A percentile compares a stretch with the other conserved stretches of the same genome.
Evolutionary conservation across 2,329 filamentous ascomycete species (phyloP).

Genomic region (Xylariaceae sp.): DNA sequence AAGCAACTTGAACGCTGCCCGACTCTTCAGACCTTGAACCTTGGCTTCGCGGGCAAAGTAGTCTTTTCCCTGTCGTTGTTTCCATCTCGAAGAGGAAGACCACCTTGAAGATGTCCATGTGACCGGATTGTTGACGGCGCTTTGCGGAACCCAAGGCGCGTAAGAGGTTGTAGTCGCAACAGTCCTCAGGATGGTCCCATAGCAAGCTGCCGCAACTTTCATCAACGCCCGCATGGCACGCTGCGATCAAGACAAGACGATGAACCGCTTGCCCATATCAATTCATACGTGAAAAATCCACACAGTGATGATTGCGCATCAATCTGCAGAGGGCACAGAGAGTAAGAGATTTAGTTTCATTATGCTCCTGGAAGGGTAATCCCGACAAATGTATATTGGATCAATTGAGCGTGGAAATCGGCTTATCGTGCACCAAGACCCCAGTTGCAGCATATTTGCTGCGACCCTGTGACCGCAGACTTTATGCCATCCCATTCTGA

Average conservation of each 20-base stretch:
- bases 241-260: slow-evolving; percentile 9
- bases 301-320: no score
- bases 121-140: background rate
- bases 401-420: no score
- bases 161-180: slow-evolving; percentile 11
- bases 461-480: no score
- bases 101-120: slow-evolving; percentile 17
- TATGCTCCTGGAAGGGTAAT: no score
- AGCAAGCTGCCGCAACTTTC: slow-evolving; percentile 23
- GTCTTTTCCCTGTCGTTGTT: slow-evolving; percentile 73
- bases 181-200: slow-evolving; percentile 25
- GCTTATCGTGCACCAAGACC: no score
- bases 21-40: slow-evolving; percentile 78
- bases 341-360: no score
- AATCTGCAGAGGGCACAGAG: no score
- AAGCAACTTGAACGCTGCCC: slow-evolving; percentile 89
- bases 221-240: slow-evolving; percentile 26
- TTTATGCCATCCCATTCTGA: no score
- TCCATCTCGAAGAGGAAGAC: slow-evolving; percentile 73
- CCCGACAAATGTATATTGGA: no score
- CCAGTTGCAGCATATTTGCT: no score
- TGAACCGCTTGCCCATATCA: slow-evolving; percentile 21
- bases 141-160: background rate
- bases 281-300: background rate
- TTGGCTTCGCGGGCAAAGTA: slow-evolving; percentile 71